These are phyloP conservation scores for Aspergillus coremiiformis DNA, from an alignment of 495 filamentous ascomycete species.

Conservation along the genomic window DNA sequence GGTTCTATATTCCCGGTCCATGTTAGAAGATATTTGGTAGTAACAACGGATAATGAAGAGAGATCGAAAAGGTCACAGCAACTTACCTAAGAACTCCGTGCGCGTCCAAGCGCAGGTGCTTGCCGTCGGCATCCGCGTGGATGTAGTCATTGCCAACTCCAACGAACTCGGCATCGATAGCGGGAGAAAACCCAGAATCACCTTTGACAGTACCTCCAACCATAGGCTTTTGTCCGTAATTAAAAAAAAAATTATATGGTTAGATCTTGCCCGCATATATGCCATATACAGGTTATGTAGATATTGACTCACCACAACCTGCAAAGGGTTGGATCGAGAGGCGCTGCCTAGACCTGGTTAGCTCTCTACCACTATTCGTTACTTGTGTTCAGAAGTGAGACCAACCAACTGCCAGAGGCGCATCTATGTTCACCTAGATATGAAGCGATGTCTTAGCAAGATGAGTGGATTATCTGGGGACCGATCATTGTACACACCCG, in stretches of 20 bases:
- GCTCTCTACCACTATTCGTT: background rate
- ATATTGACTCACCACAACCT: slow-evolving; percentile 18
- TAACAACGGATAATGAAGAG: no score
- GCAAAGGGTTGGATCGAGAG: slow-evolving; percentile 14
- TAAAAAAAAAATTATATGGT: no score
- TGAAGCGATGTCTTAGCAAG: background rate
- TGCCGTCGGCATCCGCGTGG: slow-evolving; percentile 39
- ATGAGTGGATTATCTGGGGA: background rate
- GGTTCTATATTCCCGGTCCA: slow-evolving; percentile 16
- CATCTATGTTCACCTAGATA: slow-evolving; percentile 17
- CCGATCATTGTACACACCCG: slow-evolving; percentile 16
- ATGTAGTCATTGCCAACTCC: slow-evolving; percentile 48
- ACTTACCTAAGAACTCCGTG: slow-evolving; percentile 37
- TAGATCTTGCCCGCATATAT: background rate
- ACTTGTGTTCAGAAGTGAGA: background rate
- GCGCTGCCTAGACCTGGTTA: slow-evolving; percentile 11
- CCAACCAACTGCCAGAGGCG: slow-evolving; percentile 17
- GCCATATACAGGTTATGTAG: background rate
- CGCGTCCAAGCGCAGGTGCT: slow-evolving; percentile 45
- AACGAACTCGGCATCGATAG: slow-evolving; percentile 41
- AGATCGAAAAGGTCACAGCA: background rate
- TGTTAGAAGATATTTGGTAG: no score
- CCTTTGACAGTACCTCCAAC: slow-evolving; percentile 36
- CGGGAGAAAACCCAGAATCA: slow-evolving; percentile 32
- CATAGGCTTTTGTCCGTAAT: slow-evolving; percentile 32